Evolutionary conservation across 139 green algal genomes (phyloP).

Genomic region (Volvox reticuliferus): DNA sequence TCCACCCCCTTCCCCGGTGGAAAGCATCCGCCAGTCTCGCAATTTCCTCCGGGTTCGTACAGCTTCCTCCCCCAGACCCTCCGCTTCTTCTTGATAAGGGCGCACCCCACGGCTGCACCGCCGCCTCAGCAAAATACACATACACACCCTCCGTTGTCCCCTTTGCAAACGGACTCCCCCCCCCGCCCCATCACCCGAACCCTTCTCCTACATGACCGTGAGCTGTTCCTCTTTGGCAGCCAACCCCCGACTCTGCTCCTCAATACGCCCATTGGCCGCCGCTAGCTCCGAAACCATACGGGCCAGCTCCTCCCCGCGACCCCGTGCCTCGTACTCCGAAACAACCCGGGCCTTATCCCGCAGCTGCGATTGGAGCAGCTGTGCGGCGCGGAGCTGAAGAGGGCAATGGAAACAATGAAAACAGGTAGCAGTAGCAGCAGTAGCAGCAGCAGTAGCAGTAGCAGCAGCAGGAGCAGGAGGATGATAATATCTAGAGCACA

Average conservation of each 20-base stretch:
- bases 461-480: no score
- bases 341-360: not conserved
- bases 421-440: no score
- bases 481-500: no score
- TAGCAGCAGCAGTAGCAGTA: no score
- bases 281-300: not conserved
- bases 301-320: constrained; percentile 25
- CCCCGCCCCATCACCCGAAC: not conserved
- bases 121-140: no score
- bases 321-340: constrained; percentile 40
- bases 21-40: no score
- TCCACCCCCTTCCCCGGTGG: not conserved
- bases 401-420: not conserved
- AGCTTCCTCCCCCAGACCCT: no score
- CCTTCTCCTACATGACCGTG: not conserved
- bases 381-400: constrained; percentile 30
- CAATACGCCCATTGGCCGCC: constrained; percentile 33
- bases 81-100: no score
- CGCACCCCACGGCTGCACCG: no score
- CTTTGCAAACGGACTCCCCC: no score
- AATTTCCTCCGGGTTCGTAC: no score
- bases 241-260: constrained; percentile 30
- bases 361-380: constrained; percentile 38
- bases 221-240: constrained; percentile 14
- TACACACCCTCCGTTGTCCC: not conserved